phyloP scores from a whole-genome alignment of 2,329 filamentous ascomycete species.

The Aspergillus neoniger region DNA sequence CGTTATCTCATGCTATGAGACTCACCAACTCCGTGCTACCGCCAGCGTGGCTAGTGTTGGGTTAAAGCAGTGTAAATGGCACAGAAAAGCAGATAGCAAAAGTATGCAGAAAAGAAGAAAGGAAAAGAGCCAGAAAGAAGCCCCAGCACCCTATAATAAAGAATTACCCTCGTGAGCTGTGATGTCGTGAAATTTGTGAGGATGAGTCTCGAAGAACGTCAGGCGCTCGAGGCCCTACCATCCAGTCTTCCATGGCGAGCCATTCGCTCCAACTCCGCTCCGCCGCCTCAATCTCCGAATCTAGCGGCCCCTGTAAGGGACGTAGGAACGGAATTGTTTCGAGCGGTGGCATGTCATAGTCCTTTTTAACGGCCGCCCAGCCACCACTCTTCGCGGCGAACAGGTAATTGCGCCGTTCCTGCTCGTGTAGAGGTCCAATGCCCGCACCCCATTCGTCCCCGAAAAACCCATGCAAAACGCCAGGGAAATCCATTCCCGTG shows the following conservation, averaged over 20 bases:
- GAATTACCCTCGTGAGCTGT: slow-evolving; percentile 32
- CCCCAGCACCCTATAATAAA: not conserved
- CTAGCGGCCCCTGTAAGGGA: slow-evolving; percentile 73
- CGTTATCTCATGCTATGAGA: slow-evolving; percentile 17
- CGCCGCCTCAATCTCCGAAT: slow-evolving; percentile 78
- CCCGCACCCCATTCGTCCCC: slow-evolving; percentile 88
- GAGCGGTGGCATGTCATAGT: slow-evolving; percentile 82
- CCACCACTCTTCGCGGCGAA: slow-evolving; percentile 91
- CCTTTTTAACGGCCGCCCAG: slow-evolving; percentile 84
- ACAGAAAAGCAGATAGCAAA: not conserved
- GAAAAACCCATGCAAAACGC: slow-evolving; percentile 92
- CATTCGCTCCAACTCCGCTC: slow-evolving; percentile 91
- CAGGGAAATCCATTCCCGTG: slow-evolving; percentile 84
- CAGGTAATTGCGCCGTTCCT: slow-evolving; percentile 89
- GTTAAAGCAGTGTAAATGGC: not conserved
- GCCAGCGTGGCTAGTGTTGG: not conserved
- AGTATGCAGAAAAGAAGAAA: slow-evolving; percentile 1
- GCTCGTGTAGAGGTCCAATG: slow-evolving; percentile 79
- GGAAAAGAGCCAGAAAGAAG: not conserved
- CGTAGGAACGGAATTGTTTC: slow-evolving; percentile 86
- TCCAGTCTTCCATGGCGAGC: slow-evolving; percentile 98
- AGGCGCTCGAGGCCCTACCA: slow-evolving; percentile 81
- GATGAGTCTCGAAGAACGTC: slow-evolving; percentile 44
- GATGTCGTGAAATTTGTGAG: slow-evolving; percentile 37
- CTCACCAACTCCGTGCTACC: slow-evolving; percentile 8